Conservation (phyloP, 257 asterid genomes). For the Nyctanthes arbortristis region DNA sequence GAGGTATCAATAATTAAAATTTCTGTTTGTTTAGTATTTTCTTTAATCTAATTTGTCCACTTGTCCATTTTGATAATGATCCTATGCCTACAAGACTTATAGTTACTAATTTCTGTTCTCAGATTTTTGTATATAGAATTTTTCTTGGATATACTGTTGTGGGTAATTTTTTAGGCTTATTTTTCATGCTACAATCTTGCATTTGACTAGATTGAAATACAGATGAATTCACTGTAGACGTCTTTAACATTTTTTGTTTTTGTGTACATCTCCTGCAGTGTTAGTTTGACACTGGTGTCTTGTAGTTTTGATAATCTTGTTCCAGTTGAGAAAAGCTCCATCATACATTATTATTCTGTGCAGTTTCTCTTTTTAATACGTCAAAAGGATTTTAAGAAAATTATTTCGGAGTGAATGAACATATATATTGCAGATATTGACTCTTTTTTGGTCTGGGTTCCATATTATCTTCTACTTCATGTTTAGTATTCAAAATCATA, state of each 20-base stretch:
- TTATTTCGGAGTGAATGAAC: conserved; percentile 2
- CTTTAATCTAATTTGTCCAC: background rate
- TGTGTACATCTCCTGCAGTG: background rate
- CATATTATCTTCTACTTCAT: too few species aligned
- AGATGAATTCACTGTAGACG: too few species aligned
- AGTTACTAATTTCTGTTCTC: background rate
- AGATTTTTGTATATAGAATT: background rate
- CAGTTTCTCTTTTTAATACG: background rate
- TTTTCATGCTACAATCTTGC: background rate
- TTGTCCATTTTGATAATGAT: background rate
- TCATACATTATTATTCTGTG: background rate
- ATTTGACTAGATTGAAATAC: too few species aligned
- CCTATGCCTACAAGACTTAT: background rate
- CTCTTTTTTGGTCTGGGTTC: conserved; percentile 77
- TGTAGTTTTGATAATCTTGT: conserved; percentile 17
- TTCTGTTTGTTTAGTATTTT: background rate
- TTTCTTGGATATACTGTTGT: conserved; percentile 5
- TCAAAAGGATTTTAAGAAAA: conserved; percentile 10
- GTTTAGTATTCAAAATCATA: background rate
- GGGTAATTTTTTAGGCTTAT: background rate
- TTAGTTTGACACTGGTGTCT: conserved; percentile 16
- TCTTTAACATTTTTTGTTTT: background rate
- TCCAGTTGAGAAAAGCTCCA: background rate
- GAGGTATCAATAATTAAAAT: conserved; percentile 38
- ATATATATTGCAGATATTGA: conserved; percentile 74